Base-by-base conservation (phyloP, 2,329 filamentous ascomycete species). In the Curvularia sp. region DNA sequence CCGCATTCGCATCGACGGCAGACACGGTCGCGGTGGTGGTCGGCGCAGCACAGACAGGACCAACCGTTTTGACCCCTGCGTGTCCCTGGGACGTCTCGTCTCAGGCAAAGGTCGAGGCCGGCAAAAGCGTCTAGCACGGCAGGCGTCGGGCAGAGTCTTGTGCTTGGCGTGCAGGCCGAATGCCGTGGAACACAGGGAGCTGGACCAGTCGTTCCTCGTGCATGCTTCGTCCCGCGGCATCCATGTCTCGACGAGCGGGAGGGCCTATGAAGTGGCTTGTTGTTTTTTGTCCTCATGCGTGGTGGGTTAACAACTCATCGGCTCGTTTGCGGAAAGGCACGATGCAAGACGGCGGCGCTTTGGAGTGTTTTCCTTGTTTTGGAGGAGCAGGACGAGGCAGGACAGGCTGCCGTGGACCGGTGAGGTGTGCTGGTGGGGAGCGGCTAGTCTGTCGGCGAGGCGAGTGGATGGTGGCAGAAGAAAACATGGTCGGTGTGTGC, bases 221-320 rank as follows among this genome's bases (percentile, higher is more conserved):
- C 56, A 58, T 58, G 56, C 56, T 55, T 58, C 56, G 56, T 58
- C 56, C 56, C 56, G 56, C 56, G 56, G 38, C 38, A 58, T 58
- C 56, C 56, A 58, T 58, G 56, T 51, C 48, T 49, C 42, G 42
- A 58, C 20, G 47, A 43, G 38, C 26, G 47, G 52, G 51, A 5
- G 56, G 52, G 30, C 44, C 56, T 50, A 58, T 58, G 44, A 51
- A 20, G 43, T 33, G 38, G 15, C 49, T 42, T 49, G 42, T n/a
- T 47, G 5, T 43, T 43, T 41, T 26, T 26, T n/a, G 7, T 26
- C 10, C 13, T 38, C 55, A 54, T 58, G 50, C 50, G 50, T 20
- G 35, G 50, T 58, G 55, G 28, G 55, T 46, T 55, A 58, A 50
- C 56, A 58, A 55, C 51, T 58, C 56, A 58, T 38, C 56, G 39